phyloP scores from a whole-genome alignment of 192 early-diverging fungal species.

The Bifiguratus adelaidae region DNA sequence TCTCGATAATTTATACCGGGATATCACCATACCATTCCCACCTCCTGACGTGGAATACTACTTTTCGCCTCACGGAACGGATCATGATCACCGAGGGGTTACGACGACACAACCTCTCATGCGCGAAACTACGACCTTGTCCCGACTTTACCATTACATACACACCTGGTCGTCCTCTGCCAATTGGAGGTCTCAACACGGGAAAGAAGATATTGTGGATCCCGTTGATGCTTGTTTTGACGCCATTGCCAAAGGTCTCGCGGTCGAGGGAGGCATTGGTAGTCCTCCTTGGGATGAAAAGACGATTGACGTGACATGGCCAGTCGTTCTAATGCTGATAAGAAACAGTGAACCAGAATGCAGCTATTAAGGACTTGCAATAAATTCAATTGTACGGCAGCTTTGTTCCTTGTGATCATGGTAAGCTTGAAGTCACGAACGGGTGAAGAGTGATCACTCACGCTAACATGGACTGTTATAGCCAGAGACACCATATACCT shows the following conservation, averaged over 20 bases:
- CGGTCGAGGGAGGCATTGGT: slow-evolving; percentile 5
- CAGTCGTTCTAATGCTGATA: slow-evolving; percentile 33
- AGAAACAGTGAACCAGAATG: too few species aligned
- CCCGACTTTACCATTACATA: slow-evolving; percentile 29
- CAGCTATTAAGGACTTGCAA: too few species aligned
- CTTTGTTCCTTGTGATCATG: too few species aligned
- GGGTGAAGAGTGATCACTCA: too few species aligned
- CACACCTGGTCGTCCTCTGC: slow-evolving; percentile 49
- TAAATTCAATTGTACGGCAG: too few species aligned
- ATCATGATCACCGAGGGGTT: slow-evolving; percentile 2
- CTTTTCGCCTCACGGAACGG: slow-evolving; percentile 10
- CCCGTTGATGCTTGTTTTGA: slow-evolving; percentile 31
- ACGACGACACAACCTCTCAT: slow-evolving; percentile 10
- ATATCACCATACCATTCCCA: slow-evolving; percentile 26
- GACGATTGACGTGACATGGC: slow-evolving; percentile 31
- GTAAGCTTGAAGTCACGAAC: too few species aligned
- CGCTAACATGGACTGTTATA: too few species aligned
- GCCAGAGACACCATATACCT: too few species aligned
- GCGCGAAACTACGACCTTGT: slow-evolving; percentile 21
- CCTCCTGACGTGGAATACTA: slow-evolving; percentile 24
- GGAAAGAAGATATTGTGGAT: slow-evolving; percentile 11
- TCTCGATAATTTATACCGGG: slow-evolving; percentile 31
- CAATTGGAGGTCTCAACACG: slow-evolving; percentile 30
- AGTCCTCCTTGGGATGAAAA: too few species aligned
- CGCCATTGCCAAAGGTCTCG: slow-evolving; percentile 8